Conservation (phyloP, 495 filamentous ascomycete genomes). For the Lichina pygmaea region DNA sequence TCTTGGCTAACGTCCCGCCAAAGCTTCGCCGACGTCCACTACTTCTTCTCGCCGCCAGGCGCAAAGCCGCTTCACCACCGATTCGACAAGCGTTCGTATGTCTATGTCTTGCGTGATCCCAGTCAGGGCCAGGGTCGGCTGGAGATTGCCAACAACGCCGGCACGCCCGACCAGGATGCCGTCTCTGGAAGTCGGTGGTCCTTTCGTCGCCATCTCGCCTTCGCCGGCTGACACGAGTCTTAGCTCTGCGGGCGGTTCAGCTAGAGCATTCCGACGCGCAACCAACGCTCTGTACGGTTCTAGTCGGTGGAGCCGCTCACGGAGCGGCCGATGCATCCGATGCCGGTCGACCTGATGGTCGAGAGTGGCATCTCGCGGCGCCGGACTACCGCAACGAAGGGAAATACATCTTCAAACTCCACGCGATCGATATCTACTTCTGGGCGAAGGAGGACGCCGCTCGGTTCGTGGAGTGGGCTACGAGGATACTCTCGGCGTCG, state of each 20-base stretch:
- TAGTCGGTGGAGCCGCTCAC: constrained; percentile 18
- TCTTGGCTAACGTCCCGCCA: not conserved
- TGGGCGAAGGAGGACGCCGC: constrained; percentile 55
- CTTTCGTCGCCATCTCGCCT: not conserved
- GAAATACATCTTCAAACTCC: constrained; percentile 46
- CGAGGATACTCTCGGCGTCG: constrained; percentile 26
- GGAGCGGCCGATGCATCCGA: constrained; percentile 4
- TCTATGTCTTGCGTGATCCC: constrained; percentile 64
- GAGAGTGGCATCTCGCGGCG: constrained; percentile 56
- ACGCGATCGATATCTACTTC: constrained; percentile 75
- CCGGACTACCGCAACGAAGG: constrained; percentile 40
- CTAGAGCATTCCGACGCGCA: constrained; percentile 56
- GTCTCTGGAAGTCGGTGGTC: constrained; percentile 47
- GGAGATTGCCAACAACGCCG: constrained; percentile 72
- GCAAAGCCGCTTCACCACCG: constrained; percentile 52
- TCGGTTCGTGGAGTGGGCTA: constrained; percentile 38
- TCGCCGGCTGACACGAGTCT: not conserved
- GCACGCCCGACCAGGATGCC: constrained; percentile 67
- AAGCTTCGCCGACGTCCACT: constrained; percentile 77
- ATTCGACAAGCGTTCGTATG: constrained; percentile 70
- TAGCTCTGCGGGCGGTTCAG: constrained; percentile 29
- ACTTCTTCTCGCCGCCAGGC: constrained; percentile 52
- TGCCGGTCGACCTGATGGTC: constrained; percentile 13
- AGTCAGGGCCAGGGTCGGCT: constrained; percentile 37
- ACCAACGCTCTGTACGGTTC: constrained; percentile 46